Evolutionary conservation across 192 early-diverging fungal genomes (phyloP), one percentile per base, ranked within the genome.

Genomic region (Gonapodya prolifera): DNA sequence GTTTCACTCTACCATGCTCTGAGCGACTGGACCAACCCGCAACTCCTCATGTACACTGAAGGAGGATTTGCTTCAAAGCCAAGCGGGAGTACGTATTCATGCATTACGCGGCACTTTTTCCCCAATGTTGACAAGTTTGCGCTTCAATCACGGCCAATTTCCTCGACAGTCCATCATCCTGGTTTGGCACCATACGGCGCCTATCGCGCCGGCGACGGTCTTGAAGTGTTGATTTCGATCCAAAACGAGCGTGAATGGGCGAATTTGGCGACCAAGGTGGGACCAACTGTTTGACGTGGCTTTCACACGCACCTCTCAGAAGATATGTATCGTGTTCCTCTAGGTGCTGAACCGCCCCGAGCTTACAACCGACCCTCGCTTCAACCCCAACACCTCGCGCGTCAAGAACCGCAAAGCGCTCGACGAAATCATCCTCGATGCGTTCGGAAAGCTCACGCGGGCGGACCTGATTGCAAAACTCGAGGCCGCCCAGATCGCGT

Each of bases 231-330:
- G 18, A 73, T 73, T 32, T 18, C 71, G 31, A 32, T 73, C 8
- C 71, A 73, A 32, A 73, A 73, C 31, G 71, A 73, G 71, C 71
- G 71, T 32, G 71, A 73, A 73, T 73, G 71, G 71, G 71, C 32
- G 31, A 30, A 18, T 73, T 29, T 73, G 16, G 45, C 45, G 45
- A 61, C 45, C 8, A 61, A 61, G 45, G 45, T 61, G 45, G 23
- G 45, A 61, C 8, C 23, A 8, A n/a, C n/a, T n/a, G n/a, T n/a
- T n/a, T n/a, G n/a, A n/a, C n/a, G n/a, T n/a, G n/a, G n/a, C n/a
- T n/a, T n/a, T n/a, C n/a, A n/a, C n/a, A n/a, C n/a, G n/a, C n/a
- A n/a, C n/a, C n/a, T n/a, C n/a, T n/a, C n/a, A n/a, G n/a, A n/a
- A n/a, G n/a, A n/a, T n/a, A n/a, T n/a, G n/a, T n/a, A n/a, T n/a